These are phyloP conservation scores for Globisporangium orthogonon DNA, from an alignment of 352 stramenopile genomes.

Conservation along the genomic window DNA sequence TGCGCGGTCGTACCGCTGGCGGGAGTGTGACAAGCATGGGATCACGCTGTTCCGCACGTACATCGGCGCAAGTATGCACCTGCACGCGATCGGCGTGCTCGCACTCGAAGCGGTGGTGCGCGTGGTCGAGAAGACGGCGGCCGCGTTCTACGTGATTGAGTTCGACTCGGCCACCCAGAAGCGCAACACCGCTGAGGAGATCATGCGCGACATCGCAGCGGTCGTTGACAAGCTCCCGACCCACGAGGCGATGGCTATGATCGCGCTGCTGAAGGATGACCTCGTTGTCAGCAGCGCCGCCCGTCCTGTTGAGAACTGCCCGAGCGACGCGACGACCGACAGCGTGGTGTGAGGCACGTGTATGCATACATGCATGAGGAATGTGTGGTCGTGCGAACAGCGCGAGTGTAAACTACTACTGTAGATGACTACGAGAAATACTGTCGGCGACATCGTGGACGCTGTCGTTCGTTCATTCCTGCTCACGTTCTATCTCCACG, in stretches of 20 bases:
- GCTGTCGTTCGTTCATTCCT: background rate
- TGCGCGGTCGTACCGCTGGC: slow-evolving; percentile 44
- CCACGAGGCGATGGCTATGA: slow-evolving; percentile 40
- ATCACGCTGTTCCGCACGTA: slow-evolving; percentile 76
- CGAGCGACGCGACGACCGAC: background rate
- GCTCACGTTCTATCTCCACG: background rate
- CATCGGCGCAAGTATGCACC: slow-evolving; percentile 58
- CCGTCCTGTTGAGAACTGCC: background rate
- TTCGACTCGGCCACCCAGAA: slow-evolving; percentile 60
- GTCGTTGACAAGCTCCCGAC: slow-evolving; percentile 52
- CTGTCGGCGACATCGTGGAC: background rate
- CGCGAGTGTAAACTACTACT: too few species aligned
- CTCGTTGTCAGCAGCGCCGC: slow-evolving; percentile 15
- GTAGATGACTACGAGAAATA: background rate
- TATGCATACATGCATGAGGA: background rate
- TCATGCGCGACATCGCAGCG: slow-evolving; percentile 45
- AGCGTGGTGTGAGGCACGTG: slow-evolving; percentile 1
- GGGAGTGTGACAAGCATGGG: slow-evolving; percentile 53
- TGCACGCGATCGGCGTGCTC: slow-evolving; percentile 48
- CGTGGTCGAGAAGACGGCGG: slow-evolving; percentile 53
- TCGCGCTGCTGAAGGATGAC: slow-evolving; percentile 43
- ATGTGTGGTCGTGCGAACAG: too few species aligned
- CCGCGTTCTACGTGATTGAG: slow-evolving; percentile 47
- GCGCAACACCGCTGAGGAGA: slow-evolving; percentile 45
- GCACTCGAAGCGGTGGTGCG: slow-evolving; percentile 43